Evolutionary conservation across 305 asterid species (phyloP), one percentile per base, ranked within the genome.

Genomic region (Fraxinus velutina): DNA sequence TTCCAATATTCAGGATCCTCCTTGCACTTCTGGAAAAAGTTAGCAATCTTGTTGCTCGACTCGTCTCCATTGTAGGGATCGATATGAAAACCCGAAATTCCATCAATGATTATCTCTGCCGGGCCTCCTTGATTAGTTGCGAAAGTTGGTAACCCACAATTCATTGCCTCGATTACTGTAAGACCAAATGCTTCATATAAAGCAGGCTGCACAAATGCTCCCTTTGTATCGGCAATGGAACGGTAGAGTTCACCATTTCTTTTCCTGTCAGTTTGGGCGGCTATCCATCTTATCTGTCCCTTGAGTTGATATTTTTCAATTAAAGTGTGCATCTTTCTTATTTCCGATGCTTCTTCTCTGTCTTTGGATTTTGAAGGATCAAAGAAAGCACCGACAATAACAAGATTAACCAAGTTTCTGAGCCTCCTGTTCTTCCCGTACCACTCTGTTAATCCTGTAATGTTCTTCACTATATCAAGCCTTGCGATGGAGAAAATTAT

Each of bases 41-140:
- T 89, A 0, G 93, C 98, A 88, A 95, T 88, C 88, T 92, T 95
- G 82, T 92, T 89, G 89, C 98, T 87, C 0, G 96, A 85, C 77
- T 90, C 95, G 17, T 90, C 95, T 76, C 97, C 99, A 75, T 92
- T 88, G 75, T 71, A 80, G n/a, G 97, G 97, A 84, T 95, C 92
- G 64, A 95, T 86, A 52, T 88, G 98, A 79, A 95, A 95, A 6
- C 98, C 98, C 0, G 98, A 93, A 33, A 88, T 85, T 9, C 97
- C 97, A 81, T 95, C 98, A 8, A 93, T 83, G 55, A 93, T 95
- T 42, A 95, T 93, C 91, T 95, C 99, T 42, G 98, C 99, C 1
- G 99, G 99, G 13, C 99, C 98, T 0, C 99, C 99, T 88, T 92
- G 96, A 64, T 84, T 95, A 12, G 99, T 95, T 0, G 97, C 98